Percentiles rank a stretch among this genome's conserved stretches.
phyloP scores from a whole-genome alignment of 345 rosid species.

The Lenwebbia sp. region DNA sequence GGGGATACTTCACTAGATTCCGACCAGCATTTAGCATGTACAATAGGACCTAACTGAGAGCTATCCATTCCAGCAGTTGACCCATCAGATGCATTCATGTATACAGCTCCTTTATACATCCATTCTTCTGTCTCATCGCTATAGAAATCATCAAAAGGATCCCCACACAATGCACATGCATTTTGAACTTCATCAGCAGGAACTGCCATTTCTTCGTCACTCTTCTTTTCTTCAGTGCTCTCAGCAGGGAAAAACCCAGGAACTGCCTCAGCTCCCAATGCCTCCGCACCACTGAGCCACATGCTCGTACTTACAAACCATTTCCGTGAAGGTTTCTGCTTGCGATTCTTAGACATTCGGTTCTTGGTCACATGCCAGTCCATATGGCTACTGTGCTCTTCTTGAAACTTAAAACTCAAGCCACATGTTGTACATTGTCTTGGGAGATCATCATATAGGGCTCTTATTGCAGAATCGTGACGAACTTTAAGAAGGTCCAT shows the following conservation, averaged over 20 bases:
- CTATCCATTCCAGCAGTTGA: conserved; percentile 52
- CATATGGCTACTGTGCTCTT: conserved; percentile 96
- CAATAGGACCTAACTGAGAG: conserved; percentile 87
- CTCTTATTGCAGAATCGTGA: conserved; percentile 67
- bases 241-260: conserved; percentile 86
- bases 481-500: conserved; percentile 76
- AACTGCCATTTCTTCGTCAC: conserved; percentile 90
- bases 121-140: conserved; percentile 97
- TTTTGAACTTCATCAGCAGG: conserved; percentile 97
- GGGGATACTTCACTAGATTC: conserved; percentile 57
- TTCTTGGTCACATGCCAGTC: conserved; percentile 99
- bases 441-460: conserved; percentile 78
- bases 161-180: conserved; percentile 92
- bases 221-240: conserved; percentile 60
- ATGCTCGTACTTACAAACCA: conserved; percentile 93
- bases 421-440: conserved; percentile 99
- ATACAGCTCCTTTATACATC: conserved; percentile 98
- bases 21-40: conserved; percentile 95
- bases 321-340: conserved; percentile 91
- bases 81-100: conserved; percentile 77
- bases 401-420: conserved; percentile 84
- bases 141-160: conserved; percentile 89
- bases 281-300: conserved; percentile 99
- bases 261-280: conserved; percentile 83
- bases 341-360: conserved; percentile 88